Evolutionary conservation across 495 filamentous ascomycete genomes (phyloP).

Genomic region (Hypoxylon intermedium): DNA sequence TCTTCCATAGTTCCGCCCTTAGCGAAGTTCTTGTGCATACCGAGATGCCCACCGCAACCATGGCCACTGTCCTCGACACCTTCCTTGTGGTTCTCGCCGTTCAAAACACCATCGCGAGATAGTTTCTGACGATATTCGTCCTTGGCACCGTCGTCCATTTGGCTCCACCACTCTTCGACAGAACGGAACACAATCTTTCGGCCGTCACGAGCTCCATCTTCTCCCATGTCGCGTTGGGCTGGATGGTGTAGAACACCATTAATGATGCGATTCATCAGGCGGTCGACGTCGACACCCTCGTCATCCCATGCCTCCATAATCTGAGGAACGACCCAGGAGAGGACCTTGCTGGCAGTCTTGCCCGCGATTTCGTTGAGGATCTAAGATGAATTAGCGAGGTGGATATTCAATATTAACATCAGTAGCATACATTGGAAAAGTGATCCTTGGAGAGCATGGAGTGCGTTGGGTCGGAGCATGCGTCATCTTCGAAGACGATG

Average conservation of each 20-base stretch:
- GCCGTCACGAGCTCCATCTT: slow-evolving; percentile 76
- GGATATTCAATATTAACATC: not conserved
- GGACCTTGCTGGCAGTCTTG: slow-evolving; percentile 74
- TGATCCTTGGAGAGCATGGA: slow-evolving; percentile 97
- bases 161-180: slow-evolving; percentile 80
- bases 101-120: slow-evolving; percentile 74
- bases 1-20: slow-evolving; percentile 51
- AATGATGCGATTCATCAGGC: slow-evolving; percentile 75
- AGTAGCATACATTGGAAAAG: slow-evolving; percentile 69
- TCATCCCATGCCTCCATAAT: slow-evolving; percentile 87
- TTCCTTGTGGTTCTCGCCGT: slow-evolving; percentile 82
- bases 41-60: slow-evolving; percentile 71
- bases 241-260: slow-evolving; percentile 88
- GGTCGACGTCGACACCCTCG: slow-evolving; percentile 68
- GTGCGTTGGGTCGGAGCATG: slow-evolving; percentile 81
- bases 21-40: slow-evolving; percentile 54
- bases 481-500: slow-evolving; percentile 82
- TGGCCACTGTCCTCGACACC: slow-evolving; percentile 85
- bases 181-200: slow-evolving; percentile 77
- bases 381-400: slow-evolving; percentile 47
- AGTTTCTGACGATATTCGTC: slow-evolving; percentile 73
- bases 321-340: slow-evolving; percentile 85
- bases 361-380: slow-evolving; percentile 89
- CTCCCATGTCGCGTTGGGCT: slow-evolving; percentile 69
- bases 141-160: slow-evolving; percentile 65